Base-by-base conservation (phyloP, 371 early-diverging fungal species). In the Mucor saturninus region DNA sequence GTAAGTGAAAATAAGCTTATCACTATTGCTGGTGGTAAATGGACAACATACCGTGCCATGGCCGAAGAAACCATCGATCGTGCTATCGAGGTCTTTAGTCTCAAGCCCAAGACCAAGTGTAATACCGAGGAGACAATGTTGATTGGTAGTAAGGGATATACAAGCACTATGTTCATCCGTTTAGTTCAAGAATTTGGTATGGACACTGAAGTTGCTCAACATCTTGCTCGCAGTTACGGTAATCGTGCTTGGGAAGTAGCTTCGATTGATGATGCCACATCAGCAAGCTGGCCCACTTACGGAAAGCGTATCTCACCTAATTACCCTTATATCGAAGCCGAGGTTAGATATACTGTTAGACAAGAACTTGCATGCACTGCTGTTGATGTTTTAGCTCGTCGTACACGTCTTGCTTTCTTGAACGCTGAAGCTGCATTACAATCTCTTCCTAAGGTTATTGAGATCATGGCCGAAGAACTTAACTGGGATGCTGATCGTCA, bases 11-110 rank as follows among this genome's bases (percentile, higher is more conserved):
- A 88, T 56, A 94, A 94, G 7, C 74, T 99, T 55, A 74, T 99
- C 62, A 97, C 99, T 6, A 92, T 99, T 71, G 94, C 99, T 15
- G 99, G 99, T 64, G 99, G 99, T 57, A 99, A 99, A 76, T 99
- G 99, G 99, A 99, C 99, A 1, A 99, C 99, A 1, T 99, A 96
- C 80, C 91, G 99, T 65, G 90, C 91, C 60, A 99, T 99, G 99
- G 99, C 99, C 29, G 87, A 96, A 70, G 98, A 99, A 68, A 94
- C 99, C 0, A 89, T 99, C 38, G 96, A 98, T 73, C 72, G 81
- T 60, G 99, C 99, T 13, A 88, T 99, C 39, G 73, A 88, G 59
- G 81, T 74, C 14, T 95, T 89, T 70, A 74, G 54, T 6, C 81
- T 93, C 30, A 68, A 80, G 38, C 89, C 91, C 3, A 59, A 54